phyloP scores from a whole-genome alignment of 1,139 yeast genomes.

The Yamadazyma diddensiae region DNA sequence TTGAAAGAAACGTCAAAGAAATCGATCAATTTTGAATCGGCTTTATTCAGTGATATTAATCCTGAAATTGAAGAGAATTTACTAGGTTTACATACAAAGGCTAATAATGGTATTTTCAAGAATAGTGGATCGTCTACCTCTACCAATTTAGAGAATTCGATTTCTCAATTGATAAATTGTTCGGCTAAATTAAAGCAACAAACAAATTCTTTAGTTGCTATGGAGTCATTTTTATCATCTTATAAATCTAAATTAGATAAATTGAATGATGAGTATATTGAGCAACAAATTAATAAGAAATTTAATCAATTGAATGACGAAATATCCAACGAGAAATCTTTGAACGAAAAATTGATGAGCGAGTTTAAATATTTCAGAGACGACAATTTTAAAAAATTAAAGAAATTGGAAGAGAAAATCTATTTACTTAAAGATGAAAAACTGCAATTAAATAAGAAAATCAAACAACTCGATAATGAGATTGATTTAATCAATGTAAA shows the following conservation, averaged over 20 bases:
- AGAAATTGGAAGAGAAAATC: constrained; percentile 19
- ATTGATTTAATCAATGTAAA: too few species aligned
- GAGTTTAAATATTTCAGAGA: constrained; percentile 19
- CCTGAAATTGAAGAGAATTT: constrained; percentile 60
- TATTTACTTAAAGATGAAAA: constrained; percentile 18
- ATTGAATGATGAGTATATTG: constrained; percentile 26
- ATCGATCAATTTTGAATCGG: constrained; percentile 53
- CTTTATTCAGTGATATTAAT: constrained; percentile 76
- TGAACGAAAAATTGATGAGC: constrained; percentile 19
- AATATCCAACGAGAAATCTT: constrained; percentile 18
- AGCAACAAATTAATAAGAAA: constrained; percentile 21
- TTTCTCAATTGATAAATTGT: constrained; percentile 26
- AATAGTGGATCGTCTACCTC: constrained; percentile 60
- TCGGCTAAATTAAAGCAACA: constrained; percentile 38
- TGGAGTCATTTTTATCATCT: constrained; percentile 29
- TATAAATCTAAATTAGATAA: constrained; percentile 28
- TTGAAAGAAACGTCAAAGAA: constrained; percentile 5
- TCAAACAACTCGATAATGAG: constrained; percentile 7
- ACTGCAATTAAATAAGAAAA: constrained; percentile 13
- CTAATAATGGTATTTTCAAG: constrained; percentile 60
- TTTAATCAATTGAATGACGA: constrained; percentile 20
- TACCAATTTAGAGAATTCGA: constrained; percentile 44
- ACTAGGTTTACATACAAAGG: constrained; percentile 52
- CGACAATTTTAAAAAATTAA: constrained; percentile 17
- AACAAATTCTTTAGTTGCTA: constrained; percentile 27